These are phyloP conservation scores for Boletus calvinii DNA, from an alignment of 1,284 basidiomycete species.

Conservation along the genomic window DNA sequence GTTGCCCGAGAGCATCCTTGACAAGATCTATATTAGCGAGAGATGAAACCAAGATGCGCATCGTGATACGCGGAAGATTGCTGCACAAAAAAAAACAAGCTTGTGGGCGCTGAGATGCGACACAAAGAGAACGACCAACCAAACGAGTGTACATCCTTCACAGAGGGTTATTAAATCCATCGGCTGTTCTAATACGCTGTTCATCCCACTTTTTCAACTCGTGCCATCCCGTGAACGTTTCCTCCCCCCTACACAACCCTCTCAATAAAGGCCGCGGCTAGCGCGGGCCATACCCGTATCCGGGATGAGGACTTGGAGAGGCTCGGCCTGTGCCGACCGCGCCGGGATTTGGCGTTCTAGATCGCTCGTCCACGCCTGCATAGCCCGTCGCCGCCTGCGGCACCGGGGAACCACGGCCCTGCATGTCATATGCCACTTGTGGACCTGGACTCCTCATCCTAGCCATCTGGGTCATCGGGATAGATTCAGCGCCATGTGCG, in stretches of 20 bases:
- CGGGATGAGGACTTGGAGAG: constrained; percentile 50
- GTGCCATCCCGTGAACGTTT: constrained; percentile 8
- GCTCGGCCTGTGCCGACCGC: constrained; percentile 35
- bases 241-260: not conserved
- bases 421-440: constrained; percentile 34
- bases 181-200: constrained; percentile 14
- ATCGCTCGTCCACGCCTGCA: constrained; percentile 28
- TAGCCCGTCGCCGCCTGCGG: constrained; percentile 40
- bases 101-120: constrained; percentile 3
- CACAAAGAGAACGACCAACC: constrained; percentile 21
- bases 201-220: constrained; percentile 9
- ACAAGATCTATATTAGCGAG: constrained; percentile 27
- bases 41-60: constrained; percentile 22
- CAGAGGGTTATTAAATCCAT: constrained; percentile 18
- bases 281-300: constrained; percentile 39
- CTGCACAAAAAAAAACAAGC: constrained; percentile 9
- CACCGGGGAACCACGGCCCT: constrained; percentile 35
- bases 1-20: constrained; percentile 19
- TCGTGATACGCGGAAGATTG: constrained; percentile 9
- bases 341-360: constrained; percentile 35
- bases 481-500: constrained; percentile 49
- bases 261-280: constrained; percentile 15
- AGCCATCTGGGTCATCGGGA: constrained; percentile 75
- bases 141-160: constrained; percentile 28
- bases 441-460: constrained; percentile 48